Evolutionary conservation across 2,329 filamentous ascomycete genomes (phyloP).

Genomic region (Diaporthe vexans): DNA sequence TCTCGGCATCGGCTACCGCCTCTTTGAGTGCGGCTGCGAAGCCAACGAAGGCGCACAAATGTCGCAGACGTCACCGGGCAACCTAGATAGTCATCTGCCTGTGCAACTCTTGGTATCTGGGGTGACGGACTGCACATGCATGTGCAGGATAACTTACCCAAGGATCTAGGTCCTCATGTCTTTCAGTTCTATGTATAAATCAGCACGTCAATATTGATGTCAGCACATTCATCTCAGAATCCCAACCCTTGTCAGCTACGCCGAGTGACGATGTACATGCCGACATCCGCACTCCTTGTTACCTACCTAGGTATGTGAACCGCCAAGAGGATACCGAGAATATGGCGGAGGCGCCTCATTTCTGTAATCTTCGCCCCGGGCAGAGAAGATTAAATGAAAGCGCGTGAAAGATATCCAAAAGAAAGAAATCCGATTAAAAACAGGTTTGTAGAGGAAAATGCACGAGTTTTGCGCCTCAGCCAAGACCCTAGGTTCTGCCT

Average conservation of each 20-base stretch:
- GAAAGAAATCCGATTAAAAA: neutral
- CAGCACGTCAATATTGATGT: neutral
- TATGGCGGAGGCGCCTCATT: neutral
- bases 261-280: neutral
- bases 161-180: neutral
- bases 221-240: neutral
- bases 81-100: neutral
- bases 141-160: too few relatives aligned
- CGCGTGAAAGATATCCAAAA: neutral
- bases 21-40: neutral
- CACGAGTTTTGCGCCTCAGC: neutral
- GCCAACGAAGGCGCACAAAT: neutral
- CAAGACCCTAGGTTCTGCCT: constrained; percentile 1
- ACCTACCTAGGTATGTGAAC: neutral
- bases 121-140: neutral
- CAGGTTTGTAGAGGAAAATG: neutral
- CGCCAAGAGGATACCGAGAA: neutral
- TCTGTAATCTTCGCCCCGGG: neutral
- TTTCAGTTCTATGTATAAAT: neutral
- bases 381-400: neutral
- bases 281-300: neutral
- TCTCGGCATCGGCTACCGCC: neutral
- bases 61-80: neutral
- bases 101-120: neutral
- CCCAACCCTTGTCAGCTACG: too few relatives aligned